A percentile compares a stretch with the other conserved stretches of the same genome.
These are phyloP conservation scores for Epithemia pelagica DNA, from an alignment of 108 stramenopile genomes.

Conservation along the genomic window DNA sequence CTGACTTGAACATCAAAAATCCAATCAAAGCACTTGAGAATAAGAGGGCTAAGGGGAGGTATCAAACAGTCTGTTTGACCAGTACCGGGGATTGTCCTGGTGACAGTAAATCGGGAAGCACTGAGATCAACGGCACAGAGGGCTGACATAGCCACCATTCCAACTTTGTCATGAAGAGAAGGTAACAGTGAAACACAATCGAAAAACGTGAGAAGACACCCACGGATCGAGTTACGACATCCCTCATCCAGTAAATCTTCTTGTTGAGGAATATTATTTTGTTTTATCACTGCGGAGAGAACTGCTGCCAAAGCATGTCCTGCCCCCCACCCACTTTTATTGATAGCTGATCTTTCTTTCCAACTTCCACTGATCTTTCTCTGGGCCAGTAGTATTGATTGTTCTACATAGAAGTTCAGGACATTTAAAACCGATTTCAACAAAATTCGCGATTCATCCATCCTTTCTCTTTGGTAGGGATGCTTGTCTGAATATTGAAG, in stretches of 20 bases:
- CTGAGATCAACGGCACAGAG: background rate
- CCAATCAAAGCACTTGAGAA: background rate
- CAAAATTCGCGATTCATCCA: slow-evolving; percentile 14
- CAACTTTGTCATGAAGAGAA: background rate
- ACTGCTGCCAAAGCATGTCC: slow-evolving; percentile 36
- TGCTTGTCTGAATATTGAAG: slow-evolving; percentile 27
- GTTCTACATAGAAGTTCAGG: slow-evolving; percentile 31
- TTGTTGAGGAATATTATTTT: background rate
- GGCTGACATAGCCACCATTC: background rate
- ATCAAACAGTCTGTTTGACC: background rate
- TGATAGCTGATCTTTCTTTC: slow-evolving; percentile 59
- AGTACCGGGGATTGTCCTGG: background rate
- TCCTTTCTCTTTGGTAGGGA: background rate
- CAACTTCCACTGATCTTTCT: slow-evolving; percentile 39
- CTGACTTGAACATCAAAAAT: background rate
- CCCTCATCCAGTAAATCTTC: background rate
- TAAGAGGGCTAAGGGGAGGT: background rate
- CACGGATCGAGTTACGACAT: background rate
- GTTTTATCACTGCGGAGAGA: slow-evolving; percentile 3
- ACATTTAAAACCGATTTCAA: slow-evolving; percentile 11
- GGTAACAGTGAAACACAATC: background rate
- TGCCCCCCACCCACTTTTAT: slow-evolving; percentile 75
- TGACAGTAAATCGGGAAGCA: background rate
- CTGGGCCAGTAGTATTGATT: slow-evolving; percentile 27
- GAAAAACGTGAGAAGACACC: background rate